Base-by-base conservation (phyloP, 208 protist genomes). In the Acanthamoeba sp. region DNA sequence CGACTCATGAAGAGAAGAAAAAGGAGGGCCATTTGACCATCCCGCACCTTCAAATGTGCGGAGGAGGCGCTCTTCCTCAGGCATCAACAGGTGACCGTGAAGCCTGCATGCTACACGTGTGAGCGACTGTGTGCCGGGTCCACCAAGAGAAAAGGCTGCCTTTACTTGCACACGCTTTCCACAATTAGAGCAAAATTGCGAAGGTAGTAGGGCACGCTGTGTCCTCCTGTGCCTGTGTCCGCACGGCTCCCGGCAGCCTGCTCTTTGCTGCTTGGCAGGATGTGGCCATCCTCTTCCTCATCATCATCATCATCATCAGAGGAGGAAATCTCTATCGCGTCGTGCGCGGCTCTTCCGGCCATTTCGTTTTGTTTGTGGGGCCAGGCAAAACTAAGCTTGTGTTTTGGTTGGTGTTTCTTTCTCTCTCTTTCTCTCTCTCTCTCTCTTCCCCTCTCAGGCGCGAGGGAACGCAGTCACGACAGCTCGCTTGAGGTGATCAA, bases 21-120 rank as follows among this genome's bases (percentile, higher is more conserved):
- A 69, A 22, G 59, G n/a, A 36, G 45, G 45, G 2, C 2, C 45
- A 20, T 1, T 9, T 9, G 18, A 16, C 18, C 14, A 16, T 16
- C 18, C 7, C 36, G 40, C 40, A 82, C 73, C 73, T 40, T 16
- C 73, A 9, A 42, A 82, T 10, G 38, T 29, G 40, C 38, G 73
- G 10, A 82, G 34, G 14, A 82, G 20, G 22, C 22, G n/a, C 12
- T 82, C 38, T 50, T 82, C 73, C 20, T 82, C 22, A 22, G 73
- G 73, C 73, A 20, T 42, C 27, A 82, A 24, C 38, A 82, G 73
- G 27, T 82, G 73, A 9, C 73, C 73, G 20, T 82, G 73, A 10
- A 82, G 38, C 73, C 73, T 82, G 36, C 36, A 32, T 20, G 55
- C 55, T 22, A 62, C n/a, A n/a, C n/a, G n/a, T n/a, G n/a, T n/a